These are phyloP conservation scores for Ceratobasidium sp. DNA, from an alignment of 1,284 basidiomycete genomes.

Conservation along the genomic window DNA sequence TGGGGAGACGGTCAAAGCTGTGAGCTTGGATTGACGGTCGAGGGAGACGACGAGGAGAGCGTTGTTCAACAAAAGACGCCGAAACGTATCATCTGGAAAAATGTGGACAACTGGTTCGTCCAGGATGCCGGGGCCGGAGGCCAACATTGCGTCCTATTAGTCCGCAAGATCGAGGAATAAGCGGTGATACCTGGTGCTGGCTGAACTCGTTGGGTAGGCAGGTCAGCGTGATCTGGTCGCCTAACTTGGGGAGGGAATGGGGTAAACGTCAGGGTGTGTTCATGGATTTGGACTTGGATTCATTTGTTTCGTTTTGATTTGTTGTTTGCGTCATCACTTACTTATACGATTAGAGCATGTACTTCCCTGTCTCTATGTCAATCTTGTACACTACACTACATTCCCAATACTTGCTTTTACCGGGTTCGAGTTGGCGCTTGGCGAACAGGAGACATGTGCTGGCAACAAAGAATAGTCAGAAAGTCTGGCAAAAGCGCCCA, in stretches of 20 bases:
- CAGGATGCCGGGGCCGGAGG: slow-evolving; percentile 61
- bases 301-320: slow-evolving; percentile 1
- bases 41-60: slow-evolving; percentile 59
- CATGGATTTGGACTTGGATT: neutral
- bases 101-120: slow-evolving; percentile 59
- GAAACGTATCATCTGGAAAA: slow-evolving; percentile 53
- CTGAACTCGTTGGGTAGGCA: neutral
- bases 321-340: slow-evolving; percentile 20
- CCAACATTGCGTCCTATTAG: slow-evolving; percentile 61
- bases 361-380: slow-evolving; percentile 24
- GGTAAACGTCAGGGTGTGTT: no score
- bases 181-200: neutral
- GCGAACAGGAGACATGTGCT: no score
- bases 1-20: slow-evolving; percentile 88
- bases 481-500: no score
- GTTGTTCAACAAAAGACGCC: slow-evolving; percentile 68
- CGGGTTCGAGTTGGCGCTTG: no score
- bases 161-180: slow-evolving; percentile 42
- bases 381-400: slow-evolving; percentile 36
- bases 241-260: neutral
- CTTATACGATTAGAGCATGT: slow-evolving; percentile 41
- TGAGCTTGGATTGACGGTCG: slow-evolving; percentile 73
- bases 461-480: no score
- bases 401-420: slow-evolving; percentile 14
- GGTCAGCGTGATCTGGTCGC: neutral